Conservation (phyloP, 768 basidiomycete genomes). For the Sporobolomyces pararoseus region DNA sequence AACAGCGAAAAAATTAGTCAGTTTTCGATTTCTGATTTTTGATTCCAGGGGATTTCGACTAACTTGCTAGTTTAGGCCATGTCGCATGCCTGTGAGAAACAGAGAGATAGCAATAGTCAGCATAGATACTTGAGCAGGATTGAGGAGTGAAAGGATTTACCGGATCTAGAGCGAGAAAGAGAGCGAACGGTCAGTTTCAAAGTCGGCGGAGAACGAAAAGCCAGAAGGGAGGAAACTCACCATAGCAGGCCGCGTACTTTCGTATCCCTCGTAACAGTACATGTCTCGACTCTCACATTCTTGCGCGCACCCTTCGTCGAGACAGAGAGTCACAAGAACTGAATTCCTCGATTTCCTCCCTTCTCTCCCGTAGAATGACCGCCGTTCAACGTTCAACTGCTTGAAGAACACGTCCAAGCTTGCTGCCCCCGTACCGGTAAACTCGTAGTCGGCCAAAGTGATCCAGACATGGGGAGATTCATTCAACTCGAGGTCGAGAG, state of each 20-base stretch:
- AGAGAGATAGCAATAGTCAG: not conserved
- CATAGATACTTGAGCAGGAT: not conserved
- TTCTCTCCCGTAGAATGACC: not conserved
- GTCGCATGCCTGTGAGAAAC: conserved; percentile 9
- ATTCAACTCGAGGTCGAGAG: not conserved
- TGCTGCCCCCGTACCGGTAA: conserved; percentile 11
- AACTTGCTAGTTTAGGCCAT: conserved; percentile 31
- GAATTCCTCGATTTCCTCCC: conserved; percentile 16
- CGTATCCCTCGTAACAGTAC: conserved; percentile 24
- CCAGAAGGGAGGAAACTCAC: not conserved
- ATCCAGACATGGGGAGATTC: conserved; percentile 24
- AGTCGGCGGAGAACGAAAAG: not conserved
- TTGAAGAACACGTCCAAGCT: conserved; percentile 21
- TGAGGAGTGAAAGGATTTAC: not conserved
- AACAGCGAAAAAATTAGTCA: not conserved
- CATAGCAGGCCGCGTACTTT: conserved; percentile 9
- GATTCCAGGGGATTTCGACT: not conserved
- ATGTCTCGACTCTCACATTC: conserved; percentile 20
- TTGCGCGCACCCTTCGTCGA: conserved; percentile 18
- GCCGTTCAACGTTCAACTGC: conserved; percentile 20
- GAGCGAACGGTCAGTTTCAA: too few species aligned
- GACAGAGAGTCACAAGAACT: conserved; percentile 18
- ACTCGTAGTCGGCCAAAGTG: conserved; percentile 12
- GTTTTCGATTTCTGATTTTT: not conserved
- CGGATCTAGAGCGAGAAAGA: not conserved